Base-by-base conservation (phyloP, 441 rosid species). In the Flueggea neowawraea region DNA sequence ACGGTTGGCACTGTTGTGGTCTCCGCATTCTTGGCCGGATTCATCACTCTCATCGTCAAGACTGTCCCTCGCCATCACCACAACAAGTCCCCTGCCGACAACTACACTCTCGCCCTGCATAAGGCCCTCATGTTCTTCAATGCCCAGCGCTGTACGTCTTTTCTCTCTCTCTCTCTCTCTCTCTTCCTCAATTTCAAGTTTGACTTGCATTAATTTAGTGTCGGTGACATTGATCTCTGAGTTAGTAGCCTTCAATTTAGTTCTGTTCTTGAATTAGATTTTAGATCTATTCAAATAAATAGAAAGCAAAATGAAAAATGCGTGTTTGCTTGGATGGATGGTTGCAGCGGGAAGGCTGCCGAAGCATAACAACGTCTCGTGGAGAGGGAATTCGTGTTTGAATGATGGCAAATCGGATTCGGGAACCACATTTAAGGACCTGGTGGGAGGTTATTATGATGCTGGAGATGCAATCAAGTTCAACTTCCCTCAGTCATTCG, bases 381-480 rank as follows among this genome's bases (percentile, higher is more conserved):
- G 99, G 99, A 82, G 96, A 13, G 84, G 92, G 2, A 78, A 79
- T 69, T 91, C 99, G 6, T 78, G 99, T 67, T 32, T 78, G 44
- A 67, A 71, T 16, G 99, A 95, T 63, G 97, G 97, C 10, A 85
- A 87, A 59, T 73, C 81, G 0, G 75, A 75, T 53, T 12, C 80
- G 0, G 62, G 72, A 0, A 28, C 76, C 6, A 3, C 53, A 49
- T 73, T 73, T 52, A 89, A 81, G 69, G 85, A 95, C 73, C 84
- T 91, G 55, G 80, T 67, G 2, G 97, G 99, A 16, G 98, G 98
- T 0, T 95, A 77, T 55, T 95, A 88, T 17, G 99, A 95, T 57
- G 98, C 95, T 2, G 99, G 99, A 17, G 97, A 91, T 78, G 86
- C 99, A 16, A 86, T 91, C 67, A 95, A 95, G 78, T 91, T 87